Conservation (phyloP, 2,329 filamentous ascomycete species). For the Neonectria sp. region DNA sequence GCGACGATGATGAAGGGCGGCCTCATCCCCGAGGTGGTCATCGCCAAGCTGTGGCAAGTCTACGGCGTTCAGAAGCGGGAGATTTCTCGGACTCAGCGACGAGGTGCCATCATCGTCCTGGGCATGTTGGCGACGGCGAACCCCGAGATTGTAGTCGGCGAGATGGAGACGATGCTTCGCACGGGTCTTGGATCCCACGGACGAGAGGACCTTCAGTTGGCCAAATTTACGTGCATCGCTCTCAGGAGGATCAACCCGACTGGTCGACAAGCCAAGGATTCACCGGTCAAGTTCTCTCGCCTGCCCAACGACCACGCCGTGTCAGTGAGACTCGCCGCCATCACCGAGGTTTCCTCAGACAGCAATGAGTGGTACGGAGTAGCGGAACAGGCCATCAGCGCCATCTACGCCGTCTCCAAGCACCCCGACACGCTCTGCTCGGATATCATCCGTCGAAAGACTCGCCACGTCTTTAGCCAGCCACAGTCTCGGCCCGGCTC, state of each 20-base stretch:
- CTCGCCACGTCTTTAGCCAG: conserved; percentile 80
- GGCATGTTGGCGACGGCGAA: conserved; percentile 96
- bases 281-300: conserved; percentile 78
- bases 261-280: conserved; percentile 84
- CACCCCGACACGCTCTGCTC: conserved; percentile 95
- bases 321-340: conserved; percentile 82
- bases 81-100: conserved; percentile 90
- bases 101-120: conserved; percentile 94
- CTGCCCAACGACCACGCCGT: conserved; percentile 95
- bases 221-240: conserved; percentile 96
- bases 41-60: conserved; percentile 96
- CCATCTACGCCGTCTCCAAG: conserved; percentile 94
- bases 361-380: conserved; percentile 98
- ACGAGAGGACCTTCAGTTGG: conserved; percentile 85
- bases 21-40: conserved; percentile 86
- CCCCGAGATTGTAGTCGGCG: conserved; percentile 92
- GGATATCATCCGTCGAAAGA: conserved; percentile 89
- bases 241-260: conserved; percentile 90
- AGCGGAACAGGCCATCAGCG: conserved; percentile 95
- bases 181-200: conserved; percentile 90
- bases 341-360: conserved; percentile 87
- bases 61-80: conserved; percentile 95
- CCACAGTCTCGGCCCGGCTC: conserved; percentile 58
- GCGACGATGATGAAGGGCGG: conserved; percentile 98
- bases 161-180: conserved; percentile 94